Conservation (phyloP, 352 stramenopile genomes). For the Peronospora farinosa region DNA sequence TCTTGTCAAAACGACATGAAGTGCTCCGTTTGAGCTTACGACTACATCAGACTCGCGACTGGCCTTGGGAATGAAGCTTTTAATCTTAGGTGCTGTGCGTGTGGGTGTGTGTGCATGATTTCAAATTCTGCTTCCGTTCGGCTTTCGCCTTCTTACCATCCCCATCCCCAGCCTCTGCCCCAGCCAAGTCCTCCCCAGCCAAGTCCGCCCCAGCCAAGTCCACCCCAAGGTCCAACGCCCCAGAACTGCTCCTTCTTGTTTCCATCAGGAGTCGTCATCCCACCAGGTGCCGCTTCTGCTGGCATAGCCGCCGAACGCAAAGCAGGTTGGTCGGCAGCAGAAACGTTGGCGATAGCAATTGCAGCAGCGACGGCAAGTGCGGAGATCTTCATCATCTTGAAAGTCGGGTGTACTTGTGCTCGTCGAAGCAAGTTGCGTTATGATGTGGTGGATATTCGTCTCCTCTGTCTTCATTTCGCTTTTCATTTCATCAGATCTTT, state of each 20-base stretch:
- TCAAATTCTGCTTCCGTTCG: too few species aligned
- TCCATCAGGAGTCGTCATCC: neutral
- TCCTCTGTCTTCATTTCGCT: neutral
- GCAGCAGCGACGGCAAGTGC: constrained; percentile 9
- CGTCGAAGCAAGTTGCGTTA: constrained; percentile 13
- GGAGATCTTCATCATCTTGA: constrained; percentile 16
- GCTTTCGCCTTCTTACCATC: neutral
- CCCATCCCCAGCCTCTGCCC: neutral
- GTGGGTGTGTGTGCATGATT: too few species aligned
- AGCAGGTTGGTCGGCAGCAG: constrained; percentile 17
- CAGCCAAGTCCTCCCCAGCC: neutral
- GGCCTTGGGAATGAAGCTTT: too few species aligned
- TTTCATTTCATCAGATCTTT: neutral
- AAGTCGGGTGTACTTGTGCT: neutral
- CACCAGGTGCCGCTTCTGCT: neutral
- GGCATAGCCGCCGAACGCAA: constrained; percentile 1
- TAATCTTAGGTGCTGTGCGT: too few species aligned
- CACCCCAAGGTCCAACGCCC: constrained; percentile 12
- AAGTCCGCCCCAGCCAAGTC: constrained; percentile 6
- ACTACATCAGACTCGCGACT: too few species aligned
- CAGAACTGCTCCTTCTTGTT: constrained; percentile 13
- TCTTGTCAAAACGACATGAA: too few species aligned
- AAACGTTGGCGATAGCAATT: constrained; percentile 12
- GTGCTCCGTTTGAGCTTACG: too few species aligned
- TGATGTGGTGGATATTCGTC: neutral